Evolutionary conservation across 1,139 yeast species (phyloP), one percentile per base, ranked within the genome.

Genomic region (Kluyveromyces sp.): DNA sequence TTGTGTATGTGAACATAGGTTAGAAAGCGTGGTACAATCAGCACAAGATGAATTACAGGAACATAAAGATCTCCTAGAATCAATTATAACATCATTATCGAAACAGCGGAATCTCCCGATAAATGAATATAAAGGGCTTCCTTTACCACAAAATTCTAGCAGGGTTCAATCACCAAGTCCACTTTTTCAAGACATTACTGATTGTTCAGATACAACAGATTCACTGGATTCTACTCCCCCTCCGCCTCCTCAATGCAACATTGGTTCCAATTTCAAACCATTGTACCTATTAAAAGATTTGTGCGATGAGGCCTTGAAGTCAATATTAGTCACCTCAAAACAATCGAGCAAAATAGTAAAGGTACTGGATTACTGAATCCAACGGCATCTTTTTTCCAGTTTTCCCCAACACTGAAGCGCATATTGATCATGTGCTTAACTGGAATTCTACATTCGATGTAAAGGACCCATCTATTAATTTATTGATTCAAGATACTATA

Each of bases 1-100:
- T 45, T 94, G 99, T 58, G 71, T 86, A 30, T 78, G 87, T 39
- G 97, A 89, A 61, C 96, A 89, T 64, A 77, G 83, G 55, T 78
- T 85, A 3, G 88, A 82, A 57, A 90, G 89, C 52, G 82, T 83
- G 39, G 78, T 92, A n/a, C 88, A 84, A 56, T 59, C 74, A 35
- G 73, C 82, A 43, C 96, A 92, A 56, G 98, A 94, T 55, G 73
- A 77, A 28, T 70, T 92, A 4, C 66, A 77, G 21, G 97, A 90
- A 47, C 96, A 87, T 48, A 72, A 78, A 40, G 75, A 74, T n/a
- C 59, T 77, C 25, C 40, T 53, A 7, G 44, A 51, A 3, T 45
- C 50, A 29, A 42, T 52, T 26, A 70, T 86, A 8, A 47, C 41
- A 2, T 45, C 52, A 7, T 15, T 50, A 4, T 45, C 42, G 15